Evolutionary conservation across 2,329 filamentous ascomycete genomes (phyloP), one percentile per base, ranked within the genome.

Genomic region (Teratosphaeria viscida): DNA sequence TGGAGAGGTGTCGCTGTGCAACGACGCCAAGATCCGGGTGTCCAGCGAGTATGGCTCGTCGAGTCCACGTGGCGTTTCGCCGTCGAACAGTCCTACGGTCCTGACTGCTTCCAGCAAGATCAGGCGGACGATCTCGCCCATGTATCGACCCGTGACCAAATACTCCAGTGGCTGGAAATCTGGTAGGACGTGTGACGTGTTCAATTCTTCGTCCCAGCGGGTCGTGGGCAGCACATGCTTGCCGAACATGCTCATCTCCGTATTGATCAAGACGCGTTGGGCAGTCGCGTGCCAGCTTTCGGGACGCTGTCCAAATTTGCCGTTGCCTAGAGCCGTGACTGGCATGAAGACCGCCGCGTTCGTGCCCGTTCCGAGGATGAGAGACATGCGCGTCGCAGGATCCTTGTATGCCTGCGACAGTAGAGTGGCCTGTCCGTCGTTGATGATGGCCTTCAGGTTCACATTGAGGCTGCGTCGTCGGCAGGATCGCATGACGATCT

Each of bases 111-210:
- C 84, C 6, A 83, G 71, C 8, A 85, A 75, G 59, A 86, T 81
- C 32, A 86, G 72, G 14, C 84, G 79, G 5, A 84, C 79, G 56
- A 87, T 81, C 65, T 87, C 84, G 26, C 84, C 84, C 1, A 86
- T 74, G 66, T 86, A 86, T 16, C 82, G 79, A 19, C 84, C 84
- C 11, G 82, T 83, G 62, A 83, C 79, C 73, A 86, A 79, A 66
- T 85, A 83, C 67, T 87, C 84, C 60, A 86, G 77, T 0, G 84
- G 84, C 65, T 87, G 84, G 64, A 85, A 86, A 70, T 85, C 81
- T 0, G 84, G 84, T 10, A 79, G 74, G 16, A 78, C 67, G 65
- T 86, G 84, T 5, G 76, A 77, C 32, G 73, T 70, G 69, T 86
- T 86, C 55, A 87, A 74, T 34, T 77, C 66, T 7, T 85, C 81